Percentiles rank a stretch among this genome's conserved stretches.
These are phyloP conservation scores for Cephalotrichum gorgonifer DNA, from an alignment of 2,329 filamentous ascomycete species.

Conservation along the genomic window DNA sequence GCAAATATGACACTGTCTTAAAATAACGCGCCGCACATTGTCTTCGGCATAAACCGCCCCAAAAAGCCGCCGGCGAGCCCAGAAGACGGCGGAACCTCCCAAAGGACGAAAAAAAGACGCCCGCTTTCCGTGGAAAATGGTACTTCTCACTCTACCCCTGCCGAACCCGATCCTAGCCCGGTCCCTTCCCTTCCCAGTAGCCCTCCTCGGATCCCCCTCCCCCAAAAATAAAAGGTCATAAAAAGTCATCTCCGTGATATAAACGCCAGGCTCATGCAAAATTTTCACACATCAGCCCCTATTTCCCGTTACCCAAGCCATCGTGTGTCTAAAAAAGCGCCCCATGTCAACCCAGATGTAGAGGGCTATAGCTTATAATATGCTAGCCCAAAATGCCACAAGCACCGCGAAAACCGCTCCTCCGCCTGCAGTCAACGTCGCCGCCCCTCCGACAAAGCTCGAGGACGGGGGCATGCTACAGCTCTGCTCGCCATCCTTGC, in stretches of 20 bases:
- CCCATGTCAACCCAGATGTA: too few species aligned
- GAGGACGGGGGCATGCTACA: slow-evolving; percentile 21
- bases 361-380: neutral
- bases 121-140: neutral
- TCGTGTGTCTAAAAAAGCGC: too few species aligned
- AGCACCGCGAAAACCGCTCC: neutral
- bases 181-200: neutral
- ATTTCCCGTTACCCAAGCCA: too few species aligned
- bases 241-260: neutral
- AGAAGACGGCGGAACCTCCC: too few species aligned
- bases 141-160: neutral
- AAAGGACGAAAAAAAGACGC: neutral
- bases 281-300: too few species aligned
- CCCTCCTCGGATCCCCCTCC: neutral
- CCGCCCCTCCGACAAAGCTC: neutral
- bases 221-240: too few species aligned
- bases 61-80: too few species aligned
- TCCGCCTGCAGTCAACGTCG: neutral
- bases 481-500: slow-evolving; percentile 14
- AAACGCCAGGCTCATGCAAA: neutral
- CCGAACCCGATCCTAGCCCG: neutral
- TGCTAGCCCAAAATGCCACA: neutral
- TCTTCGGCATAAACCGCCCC: too few species aligned
- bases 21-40: too few species aligned
- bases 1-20: too few species aligned